phyloP scores from a whole-genome alignment of 495 filamentous ascomycete species.

The Cenococcum geophilum region DNA sequence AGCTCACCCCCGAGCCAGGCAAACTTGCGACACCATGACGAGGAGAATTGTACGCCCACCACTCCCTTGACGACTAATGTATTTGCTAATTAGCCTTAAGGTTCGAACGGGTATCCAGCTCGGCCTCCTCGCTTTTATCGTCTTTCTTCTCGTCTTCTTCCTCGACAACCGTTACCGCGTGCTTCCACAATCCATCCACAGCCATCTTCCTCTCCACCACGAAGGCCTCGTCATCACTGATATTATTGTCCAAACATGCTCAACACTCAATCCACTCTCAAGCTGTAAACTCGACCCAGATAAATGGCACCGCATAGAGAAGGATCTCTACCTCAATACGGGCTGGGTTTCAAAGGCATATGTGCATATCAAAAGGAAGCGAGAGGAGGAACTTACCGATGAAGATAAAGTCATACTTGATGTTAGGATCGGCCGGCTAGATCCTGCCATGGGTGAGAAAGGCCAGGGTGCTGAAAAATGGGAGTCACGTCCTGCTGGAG shows the following conservation, averaged over 20 bases:
- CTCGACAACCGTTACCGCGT: conserved; percentile 45
- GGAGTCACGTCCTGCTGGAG: conserved; percentile 71
- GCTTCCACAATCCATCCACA: conserved; percentile 50
- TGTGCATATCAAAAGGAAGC: conserved; percentile 77
- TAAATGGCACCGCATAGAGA: conserved; percentile 79
- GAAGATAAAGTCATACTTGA: conserved; percentile 80
- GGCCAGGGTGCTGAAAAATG: conserved; percentile 58
- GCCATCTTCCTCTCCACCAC: conserved; percentile 51
- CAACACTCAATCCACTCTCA: conserved; percentile 64
- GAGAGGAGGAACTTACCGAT: conserved; percentile 71
- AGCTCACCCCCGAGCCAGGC: background rate
- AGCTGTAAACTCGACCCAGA: conserved; percentile 71
- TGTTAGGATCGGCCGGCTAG: conserved; percentile 68
- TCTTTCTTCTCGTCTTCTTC: conserved; percentile 49
- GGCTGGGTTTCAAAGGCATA: conserved; percentile 73
- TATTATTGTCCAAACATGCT: conserved; percentile 75
- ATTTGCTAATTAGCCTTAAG: conserved; percentile 38
- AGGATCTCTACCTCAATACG: conserved; percentile 78
- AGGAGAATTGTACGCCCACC: conserved; percentile 40
- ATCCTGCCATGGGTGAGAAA: conserved; percentile 59
- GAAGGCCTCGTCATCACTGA: conserved; percentile 67
- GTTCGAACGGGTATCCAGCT: conserved; percentile 84
- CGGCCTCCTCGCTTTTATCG: conserved; percentile 56
- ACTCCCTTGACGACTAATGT: background rate
- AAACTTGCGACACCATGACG: conserved; percentile 36